These are phyloP conservation scores for Periglandula ipomoeae DNA, from an alignment of 2,329 filamentous ascomycete species.

Conservation along the genomic window DNA sequence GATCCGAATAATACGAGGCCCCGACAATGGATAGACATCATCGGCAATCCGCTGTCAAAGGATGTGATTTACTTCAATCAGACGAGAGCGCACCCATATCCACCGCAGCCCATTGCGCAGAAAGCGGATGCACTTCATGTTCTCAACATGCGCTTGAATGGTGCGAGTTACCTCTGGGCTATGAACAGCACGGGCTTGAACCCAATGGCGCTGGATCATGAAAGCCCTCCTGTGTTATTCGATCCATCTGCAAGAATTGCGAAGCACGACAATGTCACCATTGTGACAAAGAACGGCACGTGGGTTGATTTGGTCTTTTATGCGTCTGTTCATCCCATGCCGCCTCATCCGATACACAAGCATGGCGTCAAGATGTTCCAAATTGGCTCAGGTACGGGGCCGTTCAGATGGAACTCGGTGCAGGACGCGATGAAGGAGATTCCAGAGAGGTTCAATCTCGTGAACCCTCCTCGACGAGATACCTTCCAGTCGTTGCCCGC, in stretches of 20 bases:
- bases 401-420: conserved; percentile 43
- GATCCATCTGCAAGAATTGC: conserved; percentile 11
- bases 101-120: conserved; percentile 31
- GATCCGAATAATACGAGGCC: conserved; percentile 12
- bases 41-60: conserved; percentile 31
- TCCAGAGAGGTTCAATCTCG: conserved; percentile 47
- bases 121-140: conserved; percentile 37
- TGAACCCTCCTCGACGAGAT: conserved; percentile 45
- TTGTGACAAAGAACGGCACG: conserved; percentile 34
- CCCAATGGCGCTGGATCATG: conserved; percentile 20
- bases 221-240: conserved; percentile 39
- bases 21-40: conserved; percentile 38
- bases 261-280: conserved; percentile 34
- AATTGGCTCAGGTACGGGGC: conserved; percentile 41
- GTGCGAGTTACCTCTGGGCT: conserved; percentile 42
- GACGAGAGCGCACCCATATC: conserved; percentile 34
- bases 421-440: conserved; percentile 38
- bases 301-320: conserved; percentile 50
- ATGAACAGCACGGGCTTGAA: conserved; percentile 37
- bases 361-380: conserved; percentile 52
- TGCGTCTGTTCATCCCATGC: conserved; percentile 30
- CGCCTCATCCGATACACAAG: conserved; percentile 52
- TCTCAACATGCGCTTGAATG: conserved; percentile 29
- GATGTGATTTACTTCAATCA: conserved; percentile 36
- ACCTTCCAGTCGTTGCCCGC: conserved; percentile 18